Conservation (phyloP, 2,329 filamentous ascomycete species). For the Chaetomium olivaceum region DNA sequence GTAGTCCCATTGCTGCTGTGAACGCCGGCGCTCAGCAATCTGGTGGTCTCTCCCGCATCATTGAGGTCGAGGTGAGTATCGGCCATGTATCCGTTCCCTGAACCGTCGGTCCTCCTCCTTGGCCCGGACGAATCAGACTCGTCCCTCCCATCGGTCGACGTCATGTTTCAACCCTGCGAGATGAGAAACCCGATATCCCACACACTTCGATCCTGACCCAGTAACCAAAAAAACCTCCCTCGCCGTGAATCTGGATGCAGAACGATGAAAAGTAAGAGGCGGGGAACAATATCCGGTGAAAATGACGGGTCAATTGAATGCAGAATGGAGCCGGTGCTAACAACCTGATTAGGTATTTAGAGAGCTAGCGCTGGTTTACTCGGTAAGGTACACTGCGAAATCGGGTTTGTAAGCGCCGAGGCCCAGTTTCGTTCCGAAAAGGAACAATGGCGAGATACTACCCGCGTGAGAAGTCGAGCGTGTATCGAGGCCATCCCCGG, state of each 20-base stretch:
- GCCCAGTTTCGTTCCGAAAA: not conserved
- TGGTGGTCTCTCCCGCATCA: conserved; percentile 24
- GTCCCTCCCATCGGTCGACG: not conserved
- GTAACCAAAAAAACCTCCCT: not conserved
- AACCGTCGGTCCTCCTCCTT: not conserved
- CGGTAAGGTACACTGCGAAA: not conserved
- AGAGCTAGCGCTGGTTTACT: not conserved
- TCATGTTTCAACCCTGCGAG: conserved; percentile 3
- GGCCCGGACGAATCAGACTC: conserved; percentile 1
- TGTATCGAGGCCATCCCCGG: not conserved
- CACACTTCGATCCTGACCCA: not conserved
- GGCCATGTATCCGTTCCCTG: not conserved
- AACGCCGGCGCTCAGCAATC: conserved; percentile 41
- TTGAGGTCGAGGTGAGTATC: conserved; percentile 2
- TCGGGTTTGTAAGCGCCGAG: conserved; percentile 3
- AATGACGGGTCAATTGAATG: not conserved
- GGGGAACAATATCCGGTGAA: not conserved
- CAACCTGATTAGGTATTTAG: not conserved
- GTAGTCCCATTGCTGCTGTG: conserved; percentile 16
- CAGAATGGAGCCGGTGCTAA: not conserved
- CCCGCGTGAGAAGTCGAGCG: not conserved
- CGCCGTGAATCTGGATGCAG: not conserved
- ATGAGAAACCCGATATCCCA: not conserved
- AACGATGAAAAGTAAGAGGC: not conserved
- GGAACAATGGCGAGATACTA: not conserved